A percentile compares a stretch with the other conserved stretches of the same genome.
Evolutionary conservation across 1,139 yeast genomes (phyloP).

Genomic region (Geotrichum klebahnii): DNA sequence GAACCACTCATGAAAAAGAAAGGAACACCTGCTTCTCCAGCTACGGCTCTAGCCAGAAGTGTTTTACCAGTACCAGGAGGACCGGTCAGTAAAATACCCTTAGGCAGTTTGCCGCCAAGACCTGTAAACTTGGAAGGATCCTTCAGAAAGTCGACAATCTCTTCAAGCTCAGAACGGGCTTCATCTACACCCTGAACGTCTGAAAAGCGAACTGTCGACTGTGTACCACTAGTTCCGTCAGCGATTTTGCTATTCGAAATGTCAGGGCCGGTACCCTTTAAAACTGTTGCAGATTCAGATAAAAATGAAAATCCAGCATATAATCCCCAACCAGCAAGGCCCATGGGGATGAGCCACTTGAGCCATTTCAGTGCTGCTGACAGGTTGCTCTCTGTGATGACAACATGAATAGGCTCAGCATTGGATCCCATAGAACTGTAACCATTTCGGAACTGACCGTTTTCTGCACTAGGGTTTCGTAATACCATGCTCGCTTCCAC

Average conservation of each 20-base stretch:
- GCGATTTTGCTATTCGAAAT: conserved; percentile 36
- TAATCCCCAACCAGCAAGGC: conserved; percentile 61
- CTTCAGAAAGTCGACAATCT: conserved; percentile 90
- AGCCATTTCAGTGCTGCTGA: conserved; percentile 80
- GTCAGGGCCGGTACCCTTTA: conserved; percentile 74
- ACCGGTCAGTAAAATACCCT: conserved; percentile 93
- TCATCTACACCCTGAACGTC: conserved; percentile 99
- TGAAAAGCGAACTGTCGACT: conserved; percentile 79
- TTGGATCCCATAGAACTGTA: conserved; percentile 35
- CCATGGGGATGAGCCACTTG: conserved; percentile 83
- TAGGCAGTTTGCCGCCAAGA: conserved; percentile 93
- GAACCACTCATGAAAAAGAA: conserved; percentile 98
- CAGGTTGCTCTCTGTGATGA: conserved; percentile 78
- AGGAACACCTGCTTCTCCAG: conserved; percentile 99
- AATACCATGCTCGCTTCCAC: conserved; percentile 28
- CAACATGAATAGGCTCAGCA: conserved; percentile 82
- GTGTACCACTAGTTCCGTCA: conserved; percentile 56
- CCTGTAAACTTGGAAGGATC: conserved; percentile 96
- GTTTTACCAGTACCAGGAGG: conserved; percentile 99
- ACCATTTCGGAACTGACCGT: background rate
- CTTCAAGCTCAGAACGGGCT: conserved; percentile 94
- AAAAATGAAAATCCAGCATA: conserved; percentile 58
- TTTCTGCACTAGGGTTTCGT: background rate
- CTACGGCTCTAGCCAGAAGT: conserved; percentile 93
- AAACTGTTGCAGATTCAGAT: conserved; percentile 77